Evolutionary conservation across 2,329 filamentous ascomycete species (phyloP).

Genomic region (Monilinia polystroma): DNA sequence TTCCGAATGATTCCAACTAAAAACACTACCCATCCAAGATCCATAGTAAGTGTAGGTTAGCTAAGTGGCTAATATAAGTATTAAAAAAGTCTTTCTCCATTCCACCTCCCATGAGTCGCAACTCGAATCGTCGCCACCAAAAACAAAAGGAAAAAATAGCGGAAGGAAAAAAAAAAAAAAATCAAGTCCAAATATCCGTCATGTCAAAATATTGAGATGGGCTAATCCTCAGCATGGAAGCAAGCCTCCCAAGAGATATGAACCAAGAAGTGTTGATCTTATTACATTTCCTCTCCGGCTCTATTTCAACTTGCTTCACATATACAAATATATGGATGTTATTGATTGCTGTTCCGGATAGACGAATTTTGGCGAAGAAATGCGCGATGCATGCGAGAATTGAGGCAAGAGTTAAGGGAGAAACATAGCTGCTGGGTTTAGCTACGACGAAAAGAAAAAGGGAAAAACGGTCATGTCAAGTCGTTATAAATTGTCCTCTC

Average conservation of each 20-base stretch:
- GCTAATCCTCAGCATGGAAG: neutral
- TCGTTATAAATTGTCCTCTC: slow-evolving; percentile 10
- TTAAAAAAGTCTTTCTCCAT: slow-evolving; percentile 3
- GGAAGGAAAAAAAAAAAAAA: neutral
- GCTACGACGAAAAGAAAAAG: neutral
- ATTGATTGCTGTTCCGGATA: neutral
- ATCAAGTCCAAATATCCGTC: neutral
- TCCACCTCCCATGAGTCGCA: neutral
- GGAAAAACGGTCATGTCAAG: slow-evolving; percentile 13
- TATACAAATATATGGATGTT: neutral
- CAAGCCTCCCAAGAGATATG: neutral
- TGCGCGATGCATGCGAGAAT: neutral
- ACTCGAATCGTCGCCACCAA: neutral
- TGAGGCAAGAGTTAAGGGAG: neutral
- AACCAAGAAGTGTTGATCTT: neutral
- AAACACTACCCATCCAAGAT: slow-evolving; percentile 20
- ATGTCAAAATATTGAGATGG: neutral
- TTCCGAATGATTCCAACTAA: slow-evolving; percentile 14
- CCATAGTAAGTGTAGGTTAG: slow-evolving; percentile 6
- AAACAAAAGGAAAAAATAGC: slow-evolving; percentile 5
- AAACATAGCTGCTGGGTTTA: neutral
- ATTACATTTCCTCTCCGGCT: neutral
- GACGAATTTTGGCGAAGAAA: neutral
- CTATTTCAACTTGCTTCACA: slow-evolving; percentile 4
- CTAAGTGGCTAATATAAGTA: slow-evolving; percentile 23